These are phyloP conservation scores for Pachysandra terminalis DNA, from an alignment of 164 flowering plant species.

Conservation along the genomic window DNA sequence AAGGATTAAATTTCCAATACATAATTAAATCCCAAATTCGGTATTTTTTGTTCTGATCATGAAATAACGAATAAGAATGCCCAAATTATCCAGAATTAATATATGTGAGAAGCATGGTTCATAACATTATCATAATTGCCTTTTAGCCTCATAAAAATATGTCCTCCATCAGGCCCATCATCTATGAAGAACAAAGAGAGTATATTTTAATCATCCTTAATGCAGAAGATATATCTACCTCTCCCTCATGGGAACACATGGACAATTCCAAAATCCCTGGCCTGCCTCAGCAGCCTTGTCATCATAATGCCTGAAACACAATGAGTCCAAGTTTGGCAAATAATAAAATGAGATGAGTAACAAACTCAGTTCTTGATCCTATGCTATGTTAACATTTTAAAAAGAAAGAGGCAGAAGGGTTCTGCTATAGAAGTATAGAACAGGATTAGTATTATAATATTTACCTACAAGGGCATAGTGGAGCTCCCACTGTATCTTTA, in stretches of 20 bases:
- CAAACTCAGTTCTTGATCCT: conserved; percentile 4
- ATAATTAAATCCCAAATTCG: neutral
- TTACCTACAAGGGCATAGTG: conserved; percentile 98
- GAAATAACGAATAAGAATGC: neutral
- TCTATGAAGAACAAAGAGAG: neutral
- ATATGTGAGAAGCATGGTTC: too few species aligned
- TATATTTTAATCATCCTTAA: neutral
- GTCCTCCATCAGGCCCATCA: neutral
- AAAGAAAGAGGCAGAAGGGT: neutral
- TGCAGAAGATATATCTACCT: conserved; percentile 44
- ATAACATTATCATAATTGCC: neutral
- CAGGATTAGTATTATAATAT: conserved; percentile 3
- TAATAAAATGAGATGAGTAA: neutral
- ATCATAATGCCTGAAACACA: conserved; percentile 80
- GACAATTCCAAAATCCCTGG: conserved; percentile 99
- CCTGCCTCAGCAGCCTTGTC: conserved; percentile 89
- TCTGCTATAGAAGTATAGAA: neutral
- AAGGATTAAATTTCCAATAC: too few species aligned
- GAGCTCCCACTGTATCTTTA: conserved; percentile 93
- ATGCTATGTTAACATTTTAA: neutral
- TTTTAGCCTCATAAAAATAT: neutral
- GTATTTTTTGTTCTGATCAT: neutral
- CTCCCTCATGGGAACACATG: conserved; percentile 99
- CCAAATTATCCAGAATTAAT: neutral
- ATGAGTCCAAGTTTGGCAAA: conserved; percentile 2